Evolutionary conservation across 2,329 filamentous ascomycete species (phyloP).

Genomic region (Xylariales sp.): DNA sequence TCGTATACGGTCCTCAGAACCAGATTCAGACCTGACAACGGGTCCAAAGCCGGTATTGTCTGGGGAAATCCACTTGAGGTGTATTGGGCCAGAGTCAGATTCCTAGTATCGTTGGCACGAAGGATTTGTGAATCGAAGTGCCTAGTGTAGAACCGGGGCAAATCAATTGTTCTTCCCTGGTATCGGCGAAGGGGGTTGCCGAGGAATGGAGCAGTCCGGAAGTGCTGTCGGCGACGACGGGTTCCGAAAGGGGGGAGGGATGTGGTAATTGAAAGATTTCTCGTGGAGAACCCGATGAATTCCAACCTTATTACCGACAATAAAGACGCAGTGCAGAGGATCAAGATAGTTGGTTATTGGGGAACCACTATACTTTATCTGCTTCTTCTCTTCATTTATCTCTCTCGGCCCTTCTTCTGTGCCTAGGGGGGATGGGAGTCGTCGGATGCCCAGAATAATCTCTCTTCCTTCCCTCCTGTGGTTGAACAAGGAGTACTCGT

Average conservation of each 20-base stretch:
- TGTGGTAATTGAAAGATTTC: conserved; percentile 26
- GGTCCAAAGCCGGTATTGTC: conserved; percentile 28
- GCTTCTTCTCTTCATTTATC: conserved; percentile 22
- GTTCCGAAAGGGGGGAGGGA: conserved; percentile 18
- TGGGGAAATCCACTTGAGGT: conserved; percentile 27
- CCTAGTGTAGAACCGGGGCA: conserved; percentile 8
- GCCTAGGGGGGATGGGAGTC: conserved; percentile 1
- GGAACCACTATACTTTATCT: conserved; percentile 11
- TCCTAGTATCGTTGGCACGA: conserved; percentile 27
- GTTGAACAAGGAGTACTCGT: conserved; percentile 38
- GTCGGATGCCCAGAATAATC: conserved; percentile 10
- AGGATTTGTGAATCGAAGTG: conserved; percentile 20
- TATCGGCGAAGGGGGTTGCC: conserved; percentile 17
- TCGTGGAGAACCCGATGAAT: conserved; percentile 25
- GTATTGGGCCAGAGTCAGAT: conserved; percentile 29
- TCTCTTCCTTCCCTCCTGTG: conserved; percentile 30
- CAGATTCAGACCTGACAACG: conserved; percentile 27
- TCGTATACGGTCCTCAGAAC: conserved; percentile 26
- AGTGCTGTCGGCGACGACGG: conserved; percentile 7
- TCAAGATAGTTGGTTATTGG: conserved; percentile 14
- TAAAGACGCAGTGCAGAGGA: conserved; percentile 16
- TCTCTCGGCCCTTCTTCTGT: conserved; percentile 12
- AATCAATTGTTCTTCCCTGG: conserved; percentile 19
- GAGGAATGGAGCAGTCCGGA: conserved; percentile 21
- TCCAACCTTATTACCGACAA: conserved; percentile 21